These are phyloP conservation scores for Rhododendron mucronatum DNA, from an alignment of 148 eudicot species.

Conservation along the genomic window DNA sequence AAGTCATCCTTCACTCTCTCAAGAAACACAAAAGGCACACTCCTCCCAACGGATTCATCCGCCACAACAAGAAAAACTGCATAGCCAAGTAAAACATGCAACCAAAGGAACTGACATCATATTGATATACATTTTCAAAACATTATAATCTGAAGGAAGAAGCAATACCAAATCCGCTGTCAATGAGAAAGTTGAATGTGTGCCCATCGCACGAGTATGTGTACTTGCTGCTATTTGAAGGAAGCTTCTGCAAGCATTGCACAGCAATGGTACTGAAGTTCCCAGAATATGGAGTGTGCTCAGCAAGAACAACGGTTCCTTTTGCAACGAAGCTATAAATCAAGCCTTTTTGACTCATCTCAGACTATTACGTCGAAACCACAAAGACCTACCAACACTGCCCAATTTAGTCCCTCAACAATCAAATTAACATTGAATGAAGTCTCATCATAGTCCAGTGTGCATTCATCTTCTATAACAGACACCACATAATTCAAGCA, in stretches of 20 bases:
- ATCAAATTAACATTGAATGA: neutral
- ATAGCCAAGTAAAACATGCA: conserved; percentile 8
- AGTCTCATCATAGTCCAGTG: neutral
- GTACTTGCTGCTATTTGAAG: conserved; percentile 85
- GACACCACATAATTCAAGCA: conserved; percentile 2
- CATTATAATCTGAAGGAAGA: neutral
- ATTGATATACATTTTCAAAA: neutral
- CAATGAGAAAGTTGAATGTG: conserved; percentile 90
- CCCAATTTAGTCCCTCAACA: neutral
- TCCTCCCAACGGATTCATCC: conserved; percentile 84
- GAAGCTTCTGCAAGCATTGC: conserved; percentile 92
- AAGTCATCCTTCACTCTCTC: conserved; percentile 97
- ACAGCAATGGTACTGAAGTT: conserved; percentile 98
- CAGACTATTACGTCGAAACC: neutral
- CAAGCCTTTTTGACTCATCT: conserved; percentile 82
- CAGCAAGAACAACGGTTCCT: conserved; percentile 90
- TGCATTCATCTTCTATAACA: neutral
- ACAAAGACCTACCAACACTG: neutral
- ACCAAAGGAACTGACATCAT: neutral
- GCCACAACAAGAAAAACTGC: conserved; percentile 96
- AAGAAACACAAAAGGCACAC: conserved; percentile 92
- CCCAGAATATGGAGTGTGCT: conserved; percentile 95
- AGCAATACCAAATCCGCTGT: conserved; percentile 76
- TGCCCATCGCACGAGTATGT: conserved; percentile 98
- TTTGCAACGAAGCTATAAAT: conserved; percentile 96